Evolutionary conservation across 2,329 filamentous ascomycete species (phyloP), one percentile per base, ranked within the genome.

Genomic region (Botryotinia narcissicola): DNA sequence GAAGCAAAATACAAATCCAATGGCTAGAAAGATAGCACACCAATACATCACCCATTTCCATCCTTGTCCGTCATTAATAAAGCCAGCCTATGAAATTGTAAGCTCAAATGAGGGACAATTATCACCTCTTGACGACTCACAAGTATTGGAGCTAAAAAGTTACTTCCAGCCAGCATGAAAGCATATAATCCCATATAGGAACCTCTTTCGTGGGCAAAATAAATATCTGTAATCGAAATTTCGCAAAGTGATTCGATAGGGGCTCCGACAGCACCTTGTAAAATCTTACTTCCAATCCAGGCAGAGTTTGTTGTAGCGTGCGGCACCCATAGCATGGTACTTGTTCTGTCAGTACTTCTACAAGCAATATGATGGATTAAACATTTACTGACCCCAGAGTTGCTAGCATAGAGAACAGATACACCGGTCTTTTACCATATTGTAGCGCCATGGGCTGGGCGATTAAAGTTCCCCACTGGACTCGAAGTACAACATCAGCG

Each of bases 41-140:
- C 86, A 88, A 76, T 86, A 84, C 80, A 86, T 81, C 25, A 84
- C 83, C 85, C 86, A 88, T 71, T 83, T 75, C 86, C 86, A 88
- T 3, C 85, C 85, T 74, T 83, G 82, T 1, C 82, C 82, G 60
- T 87, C 83, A 54, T 82, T 82, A 74, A 88, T 85, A 76, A 85
- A 87, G 1, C 86, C 86, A 5, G 84, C 72, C 72, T 73, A 12
- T 37, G 20, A n/a, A 29, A 14, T 51, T n/a, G 72, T 71, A n/a
- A 73, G 59, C 6, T 20, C 20, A 22, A 22, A 42, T 29, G 29
- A 48, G 16, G 29, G 16, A 32, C 1, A 42, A 16, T 29, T 29
- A 22, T 40, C 12, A 32, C 59, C 35, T 22, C 37, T 37, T 7
- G 14, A 29, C 20, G 18, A 46, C 72, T 73, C 48, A 73, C 84